phyloP scores from a whole-genome alignment of 768 basidiomycete species.

The Obba rivulosa region DNA sequence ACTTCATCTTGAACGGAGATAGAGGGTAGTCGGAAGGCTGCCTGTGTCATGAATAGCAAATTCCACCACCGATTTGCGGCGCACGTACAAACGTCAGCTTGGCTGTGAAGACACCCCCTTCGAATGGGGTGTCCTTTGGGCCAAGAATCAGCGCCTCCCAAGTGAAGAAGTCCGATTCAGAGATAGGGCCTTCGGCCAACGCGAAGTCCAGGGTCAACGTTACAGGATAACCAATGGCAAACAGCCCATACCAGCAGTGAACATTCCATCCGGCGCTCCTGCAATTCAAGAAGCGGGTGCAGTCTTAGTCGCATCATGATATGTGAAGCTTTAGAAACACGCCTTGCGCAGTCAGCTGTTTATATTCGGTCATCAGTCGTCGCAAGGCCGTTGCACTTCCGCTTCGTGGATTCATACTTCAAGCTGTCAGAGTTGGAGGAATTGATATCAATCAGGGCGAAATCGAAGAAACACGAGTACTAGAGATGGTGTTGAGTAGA shows the following conservation, averaged over 20 bases:
- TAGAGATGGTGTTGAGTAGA: too few species aligned
- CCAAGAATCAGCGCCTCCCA: slow-evolving; percentile 96
- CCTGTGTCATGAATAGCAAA: slow-evolving; percentile 1
- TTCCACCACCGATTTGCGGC: slow-evolving; percentile 7
- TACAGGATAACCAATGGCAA: not conserved
- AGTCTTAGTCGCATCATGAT: slow-evolving; percentile 1
- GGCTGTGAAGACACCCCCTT: slow-evolving; percentile 92
- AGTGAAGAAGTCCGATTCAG: slow-evolving; percentile 90
- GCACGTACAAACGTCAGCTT: slow-evolving; percentile 83
- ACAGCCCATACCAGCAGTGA: slow-evolving; percentile 71
- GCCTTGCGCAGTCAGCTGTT: slow-evolving; percentile 79
- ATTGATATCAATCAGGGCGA: too few species aligned
- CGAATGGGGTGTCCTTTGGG: slow-evolving; percentile 93
- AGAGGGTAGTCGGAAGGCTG: slow-evolving; percentile 93
- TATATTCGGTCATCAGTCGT: slow-evolving; percentile 91
- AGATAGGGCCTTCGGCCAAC: slow-evolving; percentile 61
- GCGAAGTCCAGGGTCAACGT: slow-evolving; percentile 4
- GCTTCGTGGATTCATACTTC: slow-evolving; percentile 31
- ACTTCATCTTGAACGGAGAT: slow-evolving; percentile 99
- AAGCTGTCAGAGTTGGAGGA: too few species aligned
- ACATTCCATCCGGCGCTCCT: slow-evolving; percentile 94
- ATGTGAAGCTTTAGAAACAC: slow-evolving; percentile 1
- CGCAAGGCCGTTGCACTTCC: slow-evolving; percentile 69
- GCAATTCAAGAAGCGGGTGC: slow-evolving; percentile 1
- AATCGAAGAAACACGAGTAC: too few species aligned